Base-by-base conservation (phyloP, 768 basidiomycete genomes). In the Neoboletus magnificus region DNA sequence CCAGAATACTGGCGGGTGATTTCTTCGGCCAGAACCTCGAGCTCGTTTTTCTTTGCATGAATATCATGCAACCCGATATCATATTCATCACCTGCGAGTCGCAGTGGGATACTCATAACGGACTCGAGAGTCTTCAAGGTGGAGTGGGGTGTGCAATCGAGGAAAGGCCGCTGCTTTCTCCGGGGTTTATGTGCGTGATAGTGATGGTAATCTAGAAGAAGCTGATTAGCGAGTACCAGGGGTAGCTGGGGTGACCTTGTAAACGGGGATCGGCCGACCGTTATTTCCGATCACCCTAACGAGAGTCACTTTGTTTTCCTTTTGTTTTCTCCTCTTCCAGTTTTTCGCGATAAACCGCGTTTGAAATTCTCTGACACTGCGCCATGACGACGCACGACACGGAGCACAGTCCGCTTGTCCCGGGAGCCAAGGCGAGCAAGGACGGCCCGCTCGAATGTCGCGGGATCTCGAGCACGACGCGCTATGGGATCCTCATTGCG, bases 401-500 rank as follows among this genome's bases (percentile, higher is more conserved):
- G 3, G 73, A 74, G 54, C 61, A 60, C 36, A 65, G 59, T 5
- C 71, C 71, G 0, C 60, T 76, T 27, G 59, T 75, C 4, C 33
- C 37, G 9, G 54, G 42, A 16, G 5, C 23, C 33, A 43, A 48
- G 33, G 25, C 50, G 11, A 47, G 18, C 46, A 41, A 52, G 48
- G 48, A 58, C 20, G 30, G 27, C 27, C n/a, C n/a, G 8, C 51
- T 47, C 23, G 85, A 84, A 3, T 85, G 86, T 7, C 66, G 81
- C 22, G 84, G 86, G 43, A 82, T 90, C n/a, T 77, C 84, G 3
- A 66, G 64, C 22, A 71, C 76, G 1, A 84, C 79, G 7, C 76
- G 85, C 7, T 77, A 81, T 66, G 80, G 82, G 0, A 90, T 90
- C 54, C 67, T 89, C 49, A 82, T 79, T 15, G 86, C 85, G 15